Percentiles rank a stretch among this genome's conserved stretches.
Evolutionary conservation across 2,329 filamentous ascomycete species (phyloP).

Genomic region (Didymella lethalis): DNA sequence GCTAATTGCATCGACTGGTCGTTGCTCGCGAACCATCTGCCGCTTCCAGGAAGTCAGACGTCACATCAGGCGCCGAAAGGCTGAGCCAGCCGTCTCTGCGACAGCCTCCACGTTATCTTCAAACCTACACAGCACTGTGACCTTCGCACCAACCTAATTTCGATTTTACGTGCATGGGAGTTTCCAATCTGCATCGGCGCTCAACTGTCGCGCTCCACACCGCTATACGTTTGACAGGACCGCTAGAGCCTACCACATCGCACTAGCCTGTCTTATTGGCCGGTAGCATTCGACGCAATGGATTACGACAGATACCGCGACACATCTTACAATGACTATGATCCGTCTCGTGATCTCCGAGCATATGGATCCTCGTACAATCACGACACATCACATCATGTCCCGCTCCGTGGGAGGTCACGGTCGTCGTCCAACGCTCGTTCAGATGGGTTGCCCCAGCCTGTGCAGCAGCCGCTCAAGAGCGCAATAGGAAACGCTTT

Average conservation of each 20-base stretch:
- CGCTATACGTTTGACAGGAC: constrained; percentile 6
- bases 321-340: constrained; percentile 23
- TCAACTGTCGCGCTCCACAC: constrained; percentile 8
- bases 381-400: constrained; percentile 39
- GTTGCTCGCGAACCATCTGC: constrained; percentile 18
- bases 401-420: constrained; percentile 33
- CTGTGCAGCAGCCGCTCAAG: constrained; percentile 59
- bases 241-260: constrained; percentile 8
- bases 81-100: constrained; percentile 26
- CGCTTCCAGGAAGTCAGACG: constrained; percentile 23
- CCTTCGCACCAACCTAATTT: constrained; percentile 1
- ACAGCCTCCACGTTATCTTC: constrained; percentile 14
- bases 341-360: constrained; percentile 22
- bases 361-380: constrained; percentile 29
- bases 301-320: constrained; percentile 53
- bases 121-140: constrained; percentile 6
- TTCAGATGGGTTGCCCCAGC: constrained; percentile 49
- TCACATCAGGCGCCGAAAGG: constrained; percentile 28
- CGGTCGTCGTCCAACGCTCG: constrained; percentile 44
- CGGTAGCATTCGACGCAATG: constrained; percentile 9
- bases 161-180: constrained; percentile 10
- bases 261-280: constrained; percentile 15
- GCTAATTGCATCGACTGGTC: constrained; percentile 16
- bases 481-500: constrained; percentile 66
- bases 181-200: constrained; percentile 8